phyloP scores from a whole-genome alignment of 2,329 filamentous ascomycete species.

The Macrophomina pseudophaseolina region DNA sequence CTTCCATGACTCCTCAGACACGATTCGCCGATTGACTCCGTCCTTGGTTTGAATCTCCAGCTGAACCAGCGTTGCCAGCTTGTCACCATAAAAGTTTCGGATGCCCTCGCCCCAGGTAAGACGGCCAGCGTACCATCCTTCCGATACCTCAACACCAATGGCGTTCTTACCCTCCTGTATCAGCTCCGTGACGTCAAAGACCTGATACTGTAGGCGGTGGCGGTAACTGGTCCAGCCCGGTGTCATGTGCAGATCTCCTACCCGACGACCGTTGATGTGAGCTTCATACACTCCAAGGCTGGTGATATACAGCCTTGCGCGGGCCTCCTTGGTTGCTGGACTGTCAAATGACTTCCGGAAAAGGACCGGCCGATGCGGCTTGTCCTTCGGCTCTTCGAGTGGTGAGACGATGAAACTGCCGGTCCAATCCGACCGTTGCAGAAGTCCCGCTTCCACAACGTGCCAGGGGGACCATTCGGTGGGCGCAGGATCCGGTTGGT shows the following conservation, averaged over 20 bases:
- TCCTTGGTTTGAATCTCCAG: conserved; percentile 45
- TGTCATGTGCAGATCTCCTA: conserved; percentile 42
- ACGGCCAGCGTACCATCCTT: conserved; percentile 57
- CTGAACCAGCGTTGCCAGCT: conserved; percentile 47
- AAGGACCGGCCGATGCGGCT: conserved; percentile 38
- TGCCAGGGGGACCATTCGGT: conserved; percentile 39
- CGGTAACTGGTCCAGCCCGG: conserved; percentile 61
- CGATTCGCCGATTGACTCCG: conserved; percentile 29
- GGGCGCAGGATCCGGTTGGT: conserved; percentile 19
- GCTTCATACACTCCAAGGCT: conserved; percentile 31
- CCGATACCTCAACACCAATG: conserved; percentile 51
- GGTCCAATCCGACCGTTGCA: conserved; percentile 41
- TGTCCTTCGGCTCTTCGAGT: conserved; percentile 30
- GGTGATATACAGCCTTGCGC: conserved; percentile 31
- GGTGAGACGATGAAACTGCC: conserved; percentile 34
- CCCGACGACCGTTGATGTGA: conserved; percentile 30
- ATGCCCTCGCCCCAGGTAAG: conserved; percentile 41
- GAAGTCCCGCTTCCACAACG: conserved; percentile 42
- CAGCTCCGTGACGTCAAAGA: conserved; percentile 56
- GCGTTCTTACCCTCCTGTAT: conserved; percentile 46
- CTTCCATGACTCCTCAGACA: conserved; percentile 46
- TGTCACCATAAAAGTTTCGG: conserved; percentile 49
- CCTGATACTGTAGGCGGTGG: conserved; percentile 58
- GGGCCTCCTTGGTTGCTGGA: conserved; percentile 3
- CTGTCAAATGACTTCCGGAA: conserved; percentile 41